Percentiles rank a stretch among this genome's conserved stretches.
phyloP scores from a whole-genome alignment of 306 rosid genomes.

The Hylodesmum podocarpum region DNA sequence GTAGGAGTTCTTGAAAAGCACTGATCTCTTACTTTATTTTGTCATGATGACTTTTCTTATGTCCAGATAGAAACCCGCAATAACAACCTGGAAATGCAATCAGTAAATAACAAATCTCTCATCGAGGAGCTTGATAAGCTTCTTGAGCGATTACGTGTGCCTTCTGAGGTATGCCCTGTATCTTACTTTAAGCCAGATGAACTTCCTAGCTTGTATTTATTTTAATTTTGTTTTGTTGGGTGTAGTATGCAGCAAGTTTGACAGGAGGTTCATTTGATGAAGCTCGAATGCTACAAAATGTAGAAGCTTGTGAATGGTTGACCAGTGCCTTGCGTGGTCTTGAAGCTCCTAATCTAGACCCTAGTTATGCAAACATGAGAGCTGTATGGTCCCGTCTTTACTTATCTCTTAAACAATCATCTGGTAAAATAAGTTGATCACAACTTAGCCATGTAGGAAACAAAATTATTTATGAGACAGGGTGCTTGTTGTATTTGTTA shows the following conservation, averaged over 20 bases:
- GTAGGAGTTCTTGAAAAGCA: neutral
- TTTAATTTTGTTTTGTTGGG: constrained; percentile 41
- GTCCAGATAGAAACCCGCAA: constrained; percentile 93
- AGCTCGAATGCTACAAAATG: constrained; percentile 88
- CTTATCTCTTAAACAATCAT: constrained; percentile 19
- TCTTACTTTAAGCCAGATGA: constrained; percentile 16
- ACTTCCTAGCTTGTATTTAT: constrained; percentile 24
- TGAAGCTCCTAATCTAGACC: constrained; percentile 75
- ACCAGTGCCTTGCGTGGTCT: constrained; percentile 83
- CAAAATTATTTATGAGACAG: constrained; percentile 7
- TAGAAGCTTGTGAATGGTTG: constrained; percentile 98
- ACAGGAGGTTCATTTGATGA: constrained; percentile 94
- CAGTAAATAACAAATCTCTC: constrained; percentile 93
- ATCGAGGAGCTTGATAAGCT: constrained; percentile 94
- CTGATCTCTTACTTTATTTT: constrained; percentile 27
- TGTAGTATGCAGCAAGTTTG: constrained; percentile 80
- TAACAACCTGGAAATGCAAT: constrained; percentile 91
- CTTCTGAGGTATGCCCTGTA: constrained; percentile 74
- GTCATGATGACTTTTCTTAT: constrained; percentile 28
- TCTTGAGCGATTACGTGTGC: constrained; percentile 76
- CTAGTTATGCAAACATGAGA: constrained; percentile 76
- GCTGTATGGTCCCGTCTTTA: constrained; percentile 63
- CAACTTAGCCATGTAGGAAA: neutral
- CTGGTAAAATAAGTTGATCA: neutral
- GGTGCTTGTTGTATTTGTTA: neutral